Percentiles rank a stretch among this genome's conserved stretches.
Conservation (phyloP, 1,284 basidiomycete genomes). For the Ganoderma lingzhi region DNA sequence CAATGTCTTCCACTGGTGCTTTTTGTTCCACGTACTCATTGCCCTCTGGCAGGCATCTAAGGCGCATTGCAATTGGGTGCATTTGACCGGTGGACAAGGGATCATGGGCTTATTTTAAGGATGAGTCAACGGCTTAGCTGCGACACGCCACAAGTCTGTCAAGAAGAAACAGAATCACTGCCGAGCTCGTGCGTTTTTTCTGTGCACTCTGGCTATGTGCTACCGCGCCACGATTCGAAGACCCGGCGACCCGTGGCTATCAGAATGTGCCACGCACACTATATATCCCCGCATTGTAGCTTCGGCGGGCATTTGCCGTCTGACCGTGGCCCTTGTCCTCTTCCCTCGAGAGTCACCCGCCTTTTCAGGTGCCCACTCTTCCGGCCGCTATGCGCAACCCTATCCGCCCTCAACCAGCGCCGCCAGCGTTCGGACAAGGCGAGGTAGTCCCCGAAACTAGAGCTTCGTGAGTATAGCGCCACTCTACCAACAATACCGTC, state of each 20-base stretch:
- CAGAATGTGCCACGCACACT: not conserved
- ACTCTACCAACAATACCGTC: not conserved
- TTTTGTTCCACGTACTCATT: not conserved
- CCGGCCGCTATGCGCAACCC: constrained; percentile 39
- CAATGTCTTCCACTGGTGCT: not conserved
- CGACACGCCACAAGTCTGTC: not conserved
- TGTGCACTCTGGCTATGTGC: not conserved
- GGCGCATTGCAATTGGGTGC: not conserved
- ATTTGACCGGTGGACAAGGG: not conserved
- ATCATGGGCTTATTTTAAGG: not conserved
- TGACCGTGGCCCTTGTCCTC: not conserved
- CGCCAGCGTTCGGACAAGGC: constrained; percentile 78
- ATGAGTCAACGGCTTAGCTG: not conserved
- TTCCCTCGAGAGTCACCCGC: not conserved
- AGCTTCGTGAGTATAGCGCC: constrained; percentile 56
- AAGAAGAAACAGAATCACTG: not conserved
- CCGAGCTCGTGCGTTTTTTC: not conserved
- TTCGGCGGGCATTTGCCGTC: not conserved
- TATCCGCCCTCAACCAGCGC: constrained; percentile 39
- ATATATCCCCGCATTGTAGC: not conserved
- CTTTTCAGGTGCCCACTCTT: not conserved
- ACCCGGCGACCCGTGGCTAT: not conserved
- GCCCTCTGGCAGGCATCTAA: not conserved
- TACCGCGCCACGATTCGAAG: too few relatives aligned
- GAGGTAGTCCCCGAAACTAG: constrained; percentile 83